Evolutionary conservation across 345 rosid species (phyloP).

Genomic region (Leavenworthia alabamica): DNA sequence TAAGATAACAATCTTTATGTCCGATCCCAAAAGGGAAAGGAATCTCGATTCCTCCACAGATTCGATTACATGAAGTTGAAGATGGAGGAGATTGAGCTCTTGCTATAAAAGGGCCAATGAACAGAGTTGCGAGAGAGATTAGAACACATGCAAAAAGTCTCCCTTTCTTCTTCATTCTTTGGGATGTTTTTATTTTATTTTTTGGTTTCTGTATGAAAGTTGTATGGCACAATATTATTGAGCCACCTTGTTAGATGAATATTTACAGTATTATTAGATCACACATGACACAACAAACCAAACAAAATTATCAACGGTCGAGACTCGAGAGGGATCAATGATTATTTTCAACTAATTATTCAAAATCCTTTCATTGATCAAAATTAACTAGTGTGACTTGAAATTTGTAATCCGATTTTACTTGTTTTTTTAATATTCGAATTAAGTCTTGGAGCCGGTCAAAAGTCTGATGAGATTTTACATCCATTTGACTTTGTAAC

Average conservation of each 20-base stretch:
- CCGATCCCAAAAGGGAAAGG: slow-evolving; percentile 42
- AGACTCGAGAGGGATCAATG: neutral
- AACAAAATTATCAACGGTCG: neutral
- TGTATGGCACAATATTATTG: neutral
- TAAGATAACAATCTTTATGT: slow-evolving; percentile 17
- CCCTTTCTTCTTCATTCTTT: neutral
- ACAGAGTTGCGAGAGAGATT: neutral
- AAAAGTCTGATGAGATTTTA: no score
- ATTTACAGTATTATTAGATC: neutral
- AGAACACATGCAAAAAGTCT: neutral
- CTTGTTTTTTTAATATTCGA: neutral
- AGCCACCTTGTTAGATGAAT: neutral
- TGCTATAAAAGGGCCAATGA: neutral
- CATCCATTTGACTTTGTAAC: no score
- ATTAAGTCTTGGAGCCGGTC: no score
- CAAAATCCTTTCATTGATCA: neutral
- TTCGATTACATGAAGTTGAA: slow-evolving; percentile 2
- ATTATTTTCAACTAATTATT: neutral
- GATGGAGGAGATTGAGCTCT: slow-evolving; percentile 9
- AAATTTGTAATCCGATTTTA: neutral
- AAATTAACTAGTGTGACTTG: neutral
- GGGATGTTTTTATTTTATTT: neutral
- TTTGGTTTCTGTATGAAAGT: neutral
- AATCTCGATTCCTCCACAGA: slow-evolving; percentile 36
- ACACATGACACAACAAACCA: neutral